phyloP scores from a whole-genome alignment of 2,329 filamentous ascomycete species.

The Colletotrichum tamarilloi region DNA sequence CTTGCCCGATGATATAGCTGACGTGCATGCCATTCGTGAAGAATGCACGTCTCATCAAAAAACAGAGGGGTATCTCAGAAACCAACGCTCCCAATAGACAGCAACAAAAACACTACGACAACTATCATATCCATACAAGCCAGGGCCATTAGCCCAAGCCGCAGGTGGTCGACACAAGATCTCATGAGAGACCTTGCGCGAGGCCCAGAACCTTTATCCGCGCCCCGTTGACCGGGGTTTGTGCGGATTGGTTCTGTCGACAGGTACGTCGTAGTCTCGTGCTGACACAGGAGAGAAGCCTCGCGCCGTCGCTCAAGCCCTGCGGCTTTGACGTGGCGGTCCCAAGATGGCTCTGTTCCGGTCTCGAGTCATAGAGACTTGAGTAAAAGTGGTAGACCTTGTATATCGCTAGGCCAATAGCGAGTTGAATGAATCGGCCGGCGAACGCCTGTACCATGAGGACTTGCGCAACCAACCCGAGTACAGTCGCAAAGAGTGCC shows the following conservation, averaged over 20 bases:
- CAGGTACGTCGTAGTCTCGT: slow-evolving; percentile 26
- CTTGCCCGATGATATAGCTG: slow-evolving; percentile 31
- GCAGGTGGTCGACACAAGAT: slow-evolving; percentile 12
- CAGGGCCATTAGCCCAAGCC: slow-evolving; percentile 1
- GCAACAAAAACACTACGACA: slow-evolving; percentile 21
- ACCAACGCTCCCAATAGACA: slow-evolving; percentile 33
- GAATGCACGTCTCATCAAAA: slow-evolving; percentile 24
- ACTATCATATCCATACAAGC: slow-evolving; percentile 9
- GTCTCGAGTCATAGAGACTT: slow-evolving; percentile 27
- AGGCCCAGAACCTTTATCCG: slow-evolving; percentile 13
- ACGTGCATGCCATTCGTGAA: slow-evolving; percentile 4
- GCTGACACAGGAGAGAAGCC: slow-evolving; percentile 31
- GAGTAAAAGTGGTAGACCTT: slow-evolving; percentile 7
- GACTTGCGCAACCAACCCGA: background rate
- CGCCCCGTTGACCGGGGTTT: background rate
- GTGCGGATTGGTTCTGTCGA: slow-evolving; percentile 6
- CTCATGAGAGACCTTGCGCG: slow-evolving; percentile 20
- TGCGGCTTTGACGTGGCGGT: slow-evolving; percentile 20
- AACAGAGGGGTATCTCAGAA: slow-evolving; percentile 39
- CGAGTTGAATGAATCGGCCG: slow-evolving; percentile 4
- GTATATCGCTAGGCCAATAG: slow-evolving; percentile 13
- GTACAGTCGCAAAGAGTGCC: slow-evolving; percentile 1
- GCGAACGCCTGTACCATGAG: background rate
- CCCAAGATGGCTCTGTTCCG: slow-evolving; percentile 33
- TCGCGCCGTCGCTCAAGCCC: slow-evolving; percentile 27